Conservation (phyloP, 805 yeast species). For the Isabelozyma pseudorhagii region DNA sequence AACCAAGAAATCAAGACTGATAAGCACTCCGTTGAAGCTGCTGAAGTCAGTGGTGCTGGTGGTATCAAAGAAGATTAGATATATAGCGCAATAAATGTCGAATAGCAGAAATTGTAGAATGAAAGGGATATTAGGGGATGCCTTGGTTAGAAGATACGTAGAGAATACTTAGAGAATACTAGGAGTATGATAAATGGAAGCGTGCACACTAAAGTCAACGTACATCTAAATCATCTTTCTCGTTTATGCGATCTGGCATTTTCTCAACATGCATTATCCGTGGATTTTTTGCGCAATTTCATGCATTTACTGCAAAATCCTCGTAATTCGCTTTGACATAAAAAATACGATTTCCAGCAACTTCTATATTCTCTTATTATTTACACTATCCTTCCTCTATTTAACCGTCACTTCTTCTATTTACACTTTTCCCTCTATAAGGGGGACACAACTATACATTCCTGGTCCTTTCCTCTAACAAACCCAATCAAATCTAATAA, state of each 20-base stretch:
- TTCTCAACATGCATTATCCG: too few relatives aligned
- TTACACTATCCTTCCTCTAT: not conserved
- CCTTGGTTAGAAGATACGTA: too few relatives aligned
- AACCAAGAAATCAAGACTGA: constrained; percentile 65
- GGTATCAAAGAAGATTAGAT: constrained; percentile 83
- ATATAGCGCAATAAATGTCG: not conserved
- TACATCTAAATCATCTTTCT: too few relatives aligned
- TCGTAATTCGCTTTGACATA: not conserved
- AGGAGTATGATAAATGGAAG: too few relatives aligned
- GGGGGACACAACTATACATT: constrained; percentile 35
- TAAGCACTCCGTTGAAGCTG: constrained; percentile 79
- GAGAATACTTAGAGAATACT: too few relatives aligned
- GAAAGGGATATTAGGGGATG: too few relatives aligned
- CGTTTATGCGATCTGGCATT: too few relatives aligned
- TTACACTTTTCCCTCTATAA: not conserved
- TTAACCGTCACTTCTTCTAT: too few relatives aligned
- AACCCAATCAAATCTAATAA: constrained; percentile 53
- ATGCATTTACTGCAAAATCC: too few relatives aligned
- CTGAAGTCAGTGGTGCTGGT: constrained; percentile 82
- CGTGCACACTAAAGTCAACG: too few relatives aligned
- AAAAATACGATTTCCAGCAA: not conserved
- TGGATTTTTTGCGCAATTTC: too few relatives aligned
- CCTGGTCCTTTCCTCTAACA: constrained; percentile 41
- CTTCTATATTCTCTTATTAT: not conserved
- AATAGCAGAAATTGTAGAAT: too few relatives aligned